Conservation (phyloP, 805 yeast species). For the Suhomyces kilbournensis region DNA sequence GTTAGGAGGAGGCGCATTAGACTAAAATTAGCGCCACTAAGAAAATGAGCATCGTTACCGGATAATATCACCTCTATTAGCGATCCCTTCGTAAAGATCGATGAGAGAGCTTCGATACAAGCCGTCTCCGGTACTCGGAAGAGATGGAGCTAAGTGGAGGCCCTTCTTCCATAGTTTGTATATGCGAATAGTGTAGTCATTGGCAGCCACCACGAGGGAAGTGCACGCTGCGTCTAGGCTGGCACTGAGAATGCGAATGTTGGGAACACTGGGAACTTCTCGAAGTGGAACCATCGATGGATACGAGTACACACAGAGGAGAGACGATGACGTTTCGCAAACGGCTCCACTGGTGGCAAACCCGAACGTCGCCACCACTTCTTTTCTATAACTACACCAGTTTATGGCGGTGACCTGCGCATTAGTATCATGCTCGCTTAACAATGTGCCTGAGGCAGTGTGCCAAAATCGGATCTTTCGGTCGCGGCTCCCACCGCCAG, state of each 20-base stretch:
- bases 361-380: slow-evolving; percentile 79
- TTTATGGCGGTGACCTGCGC: slow-evolving; percentile 77
- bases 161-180: slow-evolving; percentile 63
- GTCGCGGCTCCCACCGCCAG: slow-evolving; percentile 90
- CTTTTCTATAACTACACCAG: slow-evolving; percentile 67
- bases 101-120: slow-evolving; percentile 10
- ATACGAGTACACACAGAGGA: slow-evolving; percentile 63
- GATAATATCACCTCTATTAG: slow-evolving; percentile 1
- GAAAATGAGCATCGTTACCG: background rate
- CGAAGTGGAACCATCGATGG: slow-evolving; percentile 55
- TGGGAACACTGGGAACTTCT: slow-evolving; percentile 47
- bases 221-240: slow-evolving; percentile 61
- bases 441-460: slow-evolving; percentile 68
- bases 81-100: slow-evolving; percentile 10
- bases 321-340: slow-evolving; percentile 30
- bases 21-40: background rate
- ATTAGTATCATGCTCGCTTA: slow-evolving; percentile 53
- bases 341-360: slow-evolving; percentile 51
- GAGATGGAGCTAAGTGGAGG: background rate
- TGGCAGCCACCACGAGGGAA: slow-evolving; percentile 69
- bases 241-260: slow-evolving; percentile 63
- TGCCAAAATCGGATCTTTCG: slow-evolving; percentile 86
- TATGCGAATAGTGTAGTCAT: slow-evolving; percentile 74
- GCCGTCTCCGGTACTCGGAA: background rate
- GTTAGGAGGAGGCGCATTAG: background rate